Evolutionary conservation across 805 yeast species (phyloP), one percentile per base, ranked within the genome.

Genomic region (Metahyphopichia silvanorum): DNA sequence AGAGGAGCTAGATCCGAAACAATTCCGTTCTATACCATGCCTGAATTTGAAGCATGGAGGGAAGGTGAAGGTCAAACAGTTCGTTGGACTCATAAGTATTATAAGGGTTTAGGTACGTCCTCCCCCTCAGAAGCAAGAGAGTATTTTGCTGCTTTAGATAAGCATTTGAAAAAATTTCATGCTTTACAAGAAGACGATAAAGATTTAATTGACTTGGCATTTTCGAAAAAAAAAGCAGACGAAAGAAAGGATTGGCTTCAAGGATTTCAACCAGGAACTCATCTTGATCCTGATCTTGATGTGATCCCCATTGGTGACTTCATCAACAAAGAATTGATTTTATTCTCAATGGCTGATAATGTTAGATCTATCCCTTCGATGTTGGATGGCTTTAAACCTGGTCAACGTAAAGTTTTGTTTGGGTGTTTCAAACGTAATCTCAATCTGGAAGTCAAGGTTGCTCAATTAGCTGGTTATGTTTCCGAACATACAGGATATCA

Each of bases 41-140:
- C 97, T 3, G 97, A 93, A 53, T 93, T 86, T 53, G 97, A 91
- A 53, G 56, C 71, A 4, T 93, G 98, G 98, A 77, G 96, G 62
- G 91, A 82, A 32, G 74, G 75, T 4, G 95, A 85, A 47, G 93
- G 96, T 23, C 60, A 63, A 19, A 69, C 62, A 6, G 79, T 78
- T 47, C 74, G 88, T 8, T 93, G 96, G 93, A 77, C 83, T 29
- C 94, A 86, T 49, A 93, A 93, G 74, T 93, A 93, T 68, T 93
- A 87, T 67, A 93, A 93, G 72, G 98, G 98, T 77, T 75, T 93
- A 72, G 98, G 98, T 78, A 88, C 98, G 4, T 91, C 98, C 1
- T 73, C 80, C 1, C 77, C 79, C 17, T 73, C 66, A 21, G 98
- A 93, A 60, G 86, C 85, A 40, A 77, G 93, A 44, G 93, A 86